Conservation (phyloP, 148 eudicot genomes). For the Rhododendron griersonianum region DNA sequence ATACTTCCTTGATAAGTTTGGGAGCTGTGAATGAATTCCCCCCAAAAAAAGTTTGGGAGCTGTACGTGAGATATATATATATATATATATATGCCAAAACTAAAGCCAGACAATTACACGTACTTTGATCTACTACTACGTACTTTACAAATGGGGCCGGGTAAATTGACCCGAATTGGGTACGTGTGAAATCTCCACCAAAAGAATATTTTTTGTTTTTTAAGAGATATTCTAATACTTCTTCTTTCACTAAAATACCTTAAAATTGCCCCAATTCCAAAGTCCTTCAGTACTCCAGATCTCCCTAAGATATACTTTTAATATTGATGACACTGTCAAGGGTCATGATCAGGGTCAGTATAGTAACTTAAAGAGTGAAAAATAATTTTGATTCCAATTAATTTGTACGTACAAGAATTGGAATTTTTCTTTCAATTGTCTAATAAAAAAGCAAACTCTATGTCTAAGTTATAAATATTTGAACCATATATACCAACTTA, state of each 20-base stretch:
- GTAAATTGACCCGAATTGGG: neutral
- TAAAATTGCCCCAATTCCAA: neutral
- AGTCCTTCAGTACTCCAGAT: neutral
- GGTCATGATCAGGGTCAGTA: too few species aligned
- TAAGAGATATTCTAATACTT: neutral
- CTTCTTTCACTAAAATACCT: neutral
- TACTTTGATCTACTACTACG: neutral
- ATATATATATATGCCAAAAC: too few species aligned
- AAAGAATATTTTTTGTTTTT: neutral
- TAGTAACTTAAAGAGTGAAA: too few species aligned
- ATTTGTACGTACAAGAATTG: too few species aligned
- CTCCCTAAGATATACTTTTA: neutral
- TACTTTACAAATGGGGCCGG: neutral
- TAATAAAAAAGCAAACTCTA: too few species aligned
- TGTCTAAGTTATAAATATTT: too few species aligned
- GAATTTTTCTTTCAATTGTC: neutral
- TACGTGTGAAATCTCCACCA: neutral
- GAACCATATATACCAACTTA: neutral
- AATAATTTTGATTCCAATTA: too few species aligned
- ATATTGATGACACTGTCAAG: neutral
- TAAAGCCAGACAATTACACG: neutral
- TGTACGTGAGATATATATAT: neutral
- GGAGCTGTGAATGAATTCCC: neutral
- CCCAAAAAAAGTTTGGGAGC: neutral
- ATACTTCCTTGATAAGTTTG: constrained; percentile 3